Conservation (phyloP, 2,329 filamentous ascomycete species). For the Colletotrichum sp. region DNA sequence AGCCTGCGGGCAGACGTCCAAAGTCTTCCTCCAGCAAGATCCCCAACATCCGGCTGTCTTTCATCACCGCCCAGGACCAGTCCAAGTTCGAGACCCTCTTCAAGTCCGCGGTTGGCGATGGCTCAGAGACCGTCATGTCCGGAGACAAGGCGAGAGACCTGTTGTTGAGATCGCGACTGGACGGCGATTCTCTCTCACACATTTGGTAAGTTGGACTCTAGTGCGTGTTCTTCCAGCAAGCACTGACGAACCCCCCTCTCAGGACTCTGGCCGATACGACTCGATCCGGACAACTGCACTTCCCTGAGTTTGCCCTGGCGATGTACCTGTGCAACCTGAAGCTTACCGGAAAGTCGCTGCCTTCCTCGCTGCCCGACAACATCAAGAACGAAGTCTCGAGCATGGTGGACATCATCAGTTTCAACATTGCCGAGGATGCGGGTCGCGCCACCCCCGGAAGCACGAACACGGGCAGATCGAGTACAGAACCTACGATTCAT, state of each 20-base stretch:
- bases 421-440: slow-evolving; percentile 81
- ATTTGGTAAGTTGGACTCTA: slow-evolving; percentile 73
- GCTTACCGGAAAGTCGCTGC: slow-evolving; percentile 84
- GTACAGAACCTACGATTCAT: slow-evolving; percentile 60
- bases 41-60: slow-evolving; percentile 91
- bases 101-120: slow-evolving; percentile 89
- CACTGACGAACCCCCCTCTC: slow-evolving; percentile 26
- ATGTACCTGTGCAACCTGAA: slow-evolving; percentile 99
- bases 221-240: slow-evolving; percentile 58
- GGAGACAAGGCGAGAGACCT: slow-evolving; percentile 93
- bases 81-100: slow-evolving; percentile 97
- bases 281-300: slow-evolving; percentile 93
- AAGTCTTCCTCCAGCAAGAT: slow-evolving; percentile 73
- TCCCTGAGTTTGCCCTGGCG: slow-evolving; percentile 94
- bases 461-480: slow-evolving; percentile 66
- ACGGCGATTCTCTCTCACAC: slow-evolving; percentile 86
- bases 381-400: slow-evolving; percentile 97
- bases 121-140: slow-evolving; percentile 78
- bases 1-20: slow-evolving; percentile 49
- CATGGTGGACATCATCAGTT: slow-evolving; percentile 99
- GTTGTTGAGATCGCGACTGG: slow-evolving; percentile 84
- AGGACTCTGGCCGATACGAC: slow-evolving; percentile 96
- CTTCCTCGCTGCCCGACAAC: slow-evolving; percentile 76
- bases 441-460: slow-evolving; percentile 54
- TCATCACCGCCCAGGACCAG: slow-evolving; percentile 94